Base-by-base conservation (phyloP, 2,329 filamentous ascomycete genomes). In the Aspergillaceae sp. region DNA sequence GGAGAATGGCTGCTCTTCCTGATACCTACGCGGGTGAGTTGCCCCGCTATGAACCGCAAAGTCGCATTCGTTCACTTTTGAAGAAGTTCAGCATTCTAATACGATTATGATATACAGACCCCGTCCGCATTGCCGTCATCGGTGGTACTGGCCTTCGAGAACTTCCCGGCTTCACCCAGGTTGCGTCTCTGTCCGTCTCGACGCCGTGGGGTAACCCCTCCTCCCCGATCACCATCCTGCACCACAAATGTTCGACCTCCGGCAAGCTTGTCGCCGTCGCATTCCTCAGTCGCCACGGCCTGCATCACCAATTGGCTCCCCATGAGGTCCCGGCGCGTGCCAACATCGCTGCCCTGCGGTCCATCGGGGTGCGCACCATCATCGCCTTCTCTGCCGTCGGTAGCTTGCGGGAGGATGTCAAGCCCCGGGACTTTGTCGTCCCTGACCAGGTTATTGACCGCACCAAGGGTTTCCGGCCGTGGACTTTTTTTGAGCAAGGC, bases 401-500 rank as follows among this genome's bases (percentile, higher is more conserved):
- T 51, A 91, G 85, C 60, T 74, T 98, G 64, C 87, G 86, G 65
- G 92, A 96, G 73, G 80, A 88, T 62, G 91, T 98, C 67, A 87
- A 86, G 71, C 92, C 92, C 38, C 85, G 92, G 71, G 92, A 98
- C 74, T 98, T 98, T 67, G 87, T 97, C 43, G 79, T 98, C 8
- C 92, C 91, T 0, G 89, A 96, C 70, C 92, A 98, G 74, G 80
- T 94, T 66, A 96, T 97, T 65, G 92, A 98, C 73, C 87, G 91
- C 52, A 97, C 91, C 56, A 97, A 96, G 79, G 92, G 91, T 45
- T 77, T 95, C 52, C 79, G 92, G 5, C 89, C 91, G 2, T 96
- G 91, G 68, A 97, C 92, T 28, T 98, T 95, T 74, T 98, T 97
- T 65, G 72, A 74, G 56, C 62, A 61, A 7, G 92, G 92, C 29